Conservation (phyloP, 768 basidiomycete species). For the Serendipita vermifera region DNA sequence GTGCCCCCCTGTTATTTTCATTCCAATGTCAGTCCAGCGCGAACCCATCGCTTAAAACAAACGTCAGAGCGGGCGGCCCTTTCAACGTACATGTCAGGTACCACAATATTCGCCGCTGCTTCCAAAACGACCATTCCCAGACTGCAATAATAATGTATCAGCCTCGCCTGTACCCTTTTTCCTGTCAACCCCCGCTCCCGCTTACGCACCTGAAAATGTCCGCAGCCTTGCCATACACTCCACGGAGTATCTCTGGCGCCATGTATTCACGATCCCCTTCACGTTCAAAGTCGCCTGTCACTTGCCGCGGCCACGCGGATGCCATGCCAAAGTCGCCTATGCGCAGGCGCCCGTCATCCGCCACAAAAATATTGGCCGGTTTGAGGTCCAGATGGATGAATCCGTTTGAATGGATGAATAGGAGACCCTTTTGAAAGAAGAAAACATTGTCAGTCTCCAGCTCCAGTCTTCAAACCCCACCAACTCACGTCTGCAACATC, state of each 20-base stretch:
- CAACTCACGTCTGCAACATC: conserved; percentile 76
- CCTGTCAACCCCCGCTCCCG: no score
- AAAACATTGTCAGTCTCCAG: conserved; percentile 9
- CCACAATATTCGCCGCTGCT: conserved; percentile 87
- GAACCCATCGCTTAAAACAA: no score
- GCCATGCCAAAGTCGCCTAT: conserved; percentile 99
- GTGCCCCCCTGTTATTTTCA: conserved; percentile 54
- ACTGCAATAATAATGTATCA: conserved; percentile 35
- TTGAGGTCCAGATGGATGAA: conserved; percentile 95
- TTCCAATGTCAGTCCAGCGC: no score
- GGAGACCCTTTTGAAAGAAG: conserved; percentile 46
- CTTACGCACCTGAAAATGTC: conserved; percentile 85
- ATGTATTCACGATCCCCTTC: conserved; percentile 97
- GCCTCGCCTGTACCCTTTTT: no score
- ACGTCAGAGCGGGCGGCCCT: conserved; percentile 12
- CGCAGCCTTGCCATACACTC: conserved; percentile 81
- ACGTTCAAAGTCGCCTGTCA: conserved; percentile 50
- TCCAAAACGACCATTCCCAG: conserved; percentile 94
- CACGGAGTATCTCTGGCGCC: conserved; percentile 89
- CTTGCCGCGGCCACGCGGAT: conserved; percentile 70
- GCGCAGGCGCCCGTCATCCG: conserved; percentile 74
- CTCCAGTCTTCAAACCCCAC: background rate
- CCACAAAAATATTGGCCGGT: conserved; percentile 93
- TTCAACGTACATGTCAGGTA: conserved; percentile 94
- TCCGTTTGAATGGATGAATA: conserved; percentile 77